Conservation (phyloP, 371 early-diverging fungal species). For the Nosema granulosis region DNA sequence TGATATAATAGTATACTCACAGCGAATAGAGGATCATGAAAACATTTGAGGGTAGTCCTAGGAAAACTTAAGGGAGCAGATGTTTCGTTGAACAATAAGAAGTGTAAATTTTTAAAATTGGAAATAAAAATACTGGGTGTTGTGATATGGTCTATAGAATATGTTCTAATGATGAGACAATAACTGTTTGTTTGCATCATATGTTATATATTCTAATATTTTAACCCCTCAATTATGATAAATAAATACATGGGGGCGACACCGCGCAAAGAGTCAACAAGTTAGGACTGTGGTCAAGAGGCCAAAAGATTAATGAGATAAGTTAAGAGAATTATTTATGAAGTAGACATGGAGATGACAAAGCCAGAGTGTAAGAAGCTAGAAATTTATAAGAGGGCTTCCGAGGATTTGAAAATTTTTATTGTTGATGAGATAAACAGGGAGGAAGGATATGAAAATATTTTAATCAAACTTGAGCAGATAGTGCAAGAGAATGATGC, state of each 20-base stretch:
- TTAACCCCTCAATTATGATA: not conserved
- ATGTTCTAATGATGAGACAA: too few relatives aligned
- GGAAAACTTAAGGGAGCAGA: too few relatives aligned
- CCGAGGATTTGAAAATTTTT: not conserved
- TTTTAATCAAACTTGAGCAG: not conserved
- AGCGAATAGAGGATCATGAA: too few relatives aligned
- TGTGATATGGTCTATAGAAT: too few relatives aligned
- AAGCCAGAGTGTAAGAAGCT: not conserved
- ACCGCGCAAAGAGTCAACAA: not conserved
- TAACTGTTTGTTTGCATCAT: too few relatives aligned
- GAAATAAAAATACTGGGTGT: too few relatives aligned
- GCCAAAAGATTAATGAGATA: not conserved
- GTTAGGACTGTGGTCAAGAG: not conserved
- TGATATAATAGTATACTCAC: too few relatives aligned
- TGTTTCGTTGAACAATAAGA: too few relatives aligned
- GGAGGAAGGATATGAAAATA: not conserved
- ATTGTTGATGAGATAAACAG: not conserved
- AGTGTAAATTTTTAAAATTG: too few relatives aligned
- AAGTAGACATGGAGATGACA: not conserved
- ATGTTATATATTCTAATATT: constrained; percentile 19
- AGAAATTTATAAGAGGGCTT: not conserved
- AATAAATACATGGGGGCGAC: constrained; percentile 5
- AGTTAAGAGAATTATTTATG: not conserved
- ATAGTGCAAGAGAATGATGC: not conserved
- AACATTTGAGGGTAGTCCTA: too few relatives aligned